phyloP scores from a whole-genome alignment of 345 rosid genomes.

The Salix arbutifolia region DNA sequence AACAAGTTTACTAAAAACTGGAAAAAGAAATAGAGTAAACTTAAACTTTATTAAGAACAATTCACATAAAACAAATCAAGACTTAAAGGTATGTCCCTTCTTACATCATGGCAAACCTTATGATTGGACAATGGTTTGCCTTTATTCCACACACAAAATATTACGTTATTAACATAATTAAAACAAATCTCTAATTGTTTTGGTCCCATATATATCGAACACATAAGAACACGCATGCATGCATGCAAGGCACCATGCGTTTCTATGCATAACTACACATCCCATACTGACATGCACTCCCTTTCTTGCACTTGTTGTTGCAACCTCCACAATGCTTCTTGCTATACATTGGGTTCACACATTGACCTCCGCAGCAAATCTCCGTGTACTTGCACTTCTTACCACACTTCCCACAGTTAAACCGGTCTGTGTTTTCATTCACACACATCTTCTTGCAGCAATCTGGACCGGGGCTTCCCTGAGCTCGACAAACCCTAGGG shows the following conservation, averaged over 20 bases:
- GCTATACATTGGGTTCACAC: slow-evolving; percentile 53
- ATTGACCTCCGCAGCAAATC: slow-evolving; percentile 51
- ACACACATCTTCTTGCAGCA: slow-evolving; percentile 63
- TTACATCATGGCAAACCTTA: background rate
- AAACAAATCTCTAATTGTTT: background rate
- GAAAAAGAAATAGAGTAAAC: background rate
- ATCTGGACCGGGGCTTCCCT: slow-evolving; percentile 49
- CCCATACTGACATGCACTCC: slow-evolving; percentile 43
- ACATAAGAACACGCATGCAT: no score
- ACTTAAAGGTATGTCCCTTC: background rate
- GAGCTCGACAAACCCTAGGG: slow-evolving; percentile 43
- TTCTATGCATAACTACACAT: slow-evolving; percentile 59
- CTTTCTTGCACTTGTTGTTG: slow-evolving; percentile 52
- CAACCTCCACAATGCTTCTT: slow-evolving; percentile 59
- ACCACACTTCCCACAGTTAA: slow-evolving; percentile 57
- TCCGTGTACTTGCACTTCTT: slow-evolving; percentile 44
- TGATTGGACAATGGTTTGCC: background rate
- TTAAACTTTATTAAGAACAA: background rate
- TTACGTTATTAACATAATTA: background rate
- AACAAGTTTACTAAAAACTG: background rate
- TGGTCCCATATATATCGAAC: background rate
- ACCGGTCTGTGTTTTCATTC: slow-evolving; percentile 29
- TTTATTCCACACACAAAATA: background rate
- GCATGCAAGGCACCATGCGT: background rate
- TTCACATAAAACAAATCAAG: background rate